Percentiles rank a stretch among this genome's conserved stretches.
Conservation (phyloP, 495 filamentous ascomycete species). For the Aspergillus olivimuriae region DNA sequence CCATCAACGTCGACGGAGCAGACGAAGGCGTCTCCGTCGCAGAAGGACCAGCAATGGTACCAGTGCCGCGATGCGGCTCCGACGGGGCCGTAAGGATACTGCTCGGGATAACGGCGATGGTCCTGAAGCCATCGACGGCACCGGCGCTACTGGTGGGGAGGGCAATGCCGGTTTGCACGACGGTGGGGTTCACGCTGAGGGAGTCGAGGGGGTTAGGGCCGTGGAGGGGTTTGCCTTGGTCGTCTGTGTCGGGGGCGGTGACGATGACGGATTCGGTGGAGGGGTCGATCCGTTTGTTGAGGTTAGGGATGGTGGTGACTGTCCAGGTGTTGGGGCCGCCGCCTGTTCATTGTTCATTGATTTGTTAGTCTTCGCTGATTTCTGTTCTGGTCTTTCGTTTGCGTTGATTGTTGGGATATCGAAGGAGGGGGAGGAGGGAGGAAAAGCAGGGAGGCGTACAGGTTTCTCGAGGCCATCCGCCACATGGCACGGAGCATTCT, state of each 20-base stretch:
- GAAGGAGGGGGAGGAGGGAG: too few species aligned
- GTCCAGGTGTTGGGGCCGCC: conserved; percentile 29
- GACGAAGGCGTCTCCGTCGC: neutral
- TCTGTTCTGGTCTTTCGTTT: too few species aligned
- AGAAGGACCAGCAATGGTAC: too few species aligned
- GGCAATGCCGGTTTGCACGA: conserved; percentile 11
- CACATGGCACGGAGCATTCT: too few species aligned
- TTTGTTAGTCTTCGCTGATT: too few species aligned
- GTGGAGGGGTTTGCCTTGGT: neutral
- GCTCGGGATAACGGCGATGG: conserved; percentile 2
- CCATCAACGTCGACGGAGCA: neutral
- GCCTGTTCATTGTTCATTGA: too few species aligned
- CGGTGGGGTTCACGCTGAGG: conserved; percentile 13
- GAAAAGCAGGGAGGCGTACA: too few species aligned
- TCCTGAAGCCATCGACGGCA: neutral
- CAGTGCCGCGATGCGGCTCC: too few species aligned
- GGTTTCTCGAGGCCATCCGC: too few species aligned
- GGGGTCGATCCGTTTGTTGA: conserved; percentile 9
- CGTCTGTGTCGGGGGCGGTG: conserved; percentile 18
- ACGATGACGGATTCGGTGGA: conserved; percentile 23
- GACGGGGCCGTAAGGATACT: conserved; percentile 4
- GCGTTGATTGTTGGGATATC: too few species aligned
- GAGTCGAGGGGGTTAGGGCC: conserved; percentile 5
- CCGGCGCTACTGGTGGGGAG: conserved; percentile 1
- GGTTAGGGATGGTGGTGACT: conserved; percentile 11